These are phyloP conservation scores for Colletotrichum siamense DNA, from an alignment of 2,329 filamentous ascomycete species.

Conservation along the genomic window DNA sequence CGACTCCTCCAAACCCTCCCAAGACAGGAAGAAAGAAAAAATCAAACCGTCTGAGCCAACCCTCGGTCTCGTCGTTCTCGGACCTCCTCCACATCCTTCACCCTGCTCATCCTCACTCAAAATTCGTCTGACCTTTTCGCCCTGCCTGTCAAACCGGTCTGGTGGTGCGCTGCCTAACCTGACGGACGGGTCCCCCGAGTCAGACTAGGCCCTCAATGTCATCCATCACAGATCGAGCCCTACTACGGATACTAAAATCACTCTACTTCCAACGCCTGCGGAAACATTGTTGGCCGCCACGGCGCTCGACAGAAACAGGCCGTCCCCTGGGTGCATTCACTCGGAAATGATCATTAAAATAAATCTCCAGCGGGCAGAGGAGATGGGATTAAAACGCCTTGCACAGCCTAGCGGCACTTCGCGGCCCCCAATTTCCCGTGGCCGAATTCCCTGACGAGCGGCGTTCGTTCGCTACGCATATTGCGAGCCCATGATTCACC, in stretches of 20 bases:
- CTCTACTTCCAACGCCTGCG: conserved; percentile 1
- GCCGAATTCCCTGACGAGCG: background rate
- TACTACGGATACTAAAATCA: background rate
- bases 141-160: conserved; percentile 15
- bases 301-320: background rate
- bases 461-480: background rate
- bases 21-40: background rate
- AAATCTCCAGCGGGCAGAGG: background rate
- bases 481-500: background rate
- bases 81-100: conserved; percentile 5
- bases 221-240: background rate
- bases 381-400: conserved; percentile 9
- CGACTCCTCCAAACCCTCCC: background rate
- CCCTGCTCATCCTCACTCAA: background rate
- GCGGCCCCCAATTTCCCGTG: conserved; percentile 11
- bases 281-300: conserved; percentile 10
- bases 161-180: conserved; percentile 16
- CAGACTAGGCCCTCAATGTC: background rate
- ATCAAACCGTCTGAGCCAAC: background rate
- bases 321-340: background rate
- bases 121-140: conserved; percentile 17
- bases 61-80: conserved; percentile 1
- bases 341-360: background rate
- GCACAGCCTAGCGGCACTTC: background rate
- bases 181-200: conserved; percentile 16